These are phyloP conservation scores for Trebouxia sp. DNA, from an alignment of 139 green algal genomes.

Conservation along the genomic window DNA sequence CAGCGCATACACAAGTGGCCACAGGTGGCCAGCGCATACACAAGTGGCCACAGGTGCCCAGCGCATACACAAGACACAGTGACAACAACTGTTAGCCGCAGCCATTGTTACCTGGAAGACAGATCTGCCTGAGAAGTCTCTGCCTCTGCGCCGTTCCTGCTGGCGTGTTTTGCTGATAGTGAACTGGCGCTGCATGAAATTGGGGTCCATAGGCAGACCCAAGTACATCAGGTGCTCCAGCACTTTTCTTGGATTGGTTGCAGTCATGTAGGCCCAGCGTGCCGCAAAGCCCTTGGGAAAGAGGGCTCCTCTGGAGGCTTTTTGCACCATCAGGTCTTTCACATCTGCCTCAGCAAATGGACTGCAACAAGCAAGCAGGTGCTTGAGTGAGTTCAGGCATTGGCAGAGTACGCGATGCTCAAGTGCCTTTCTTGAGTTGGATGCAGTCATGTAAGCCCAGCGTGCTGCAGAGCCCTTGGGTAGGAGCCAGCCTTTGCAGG, in stretches of 20 bases:
- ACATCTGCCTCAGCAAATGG: conserved; percentile 41
- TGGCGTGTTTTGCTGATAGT: conserved; percentile 41
- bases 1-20: too few species aligned
- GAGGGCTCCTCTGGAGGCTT: conserved; percentile 28
- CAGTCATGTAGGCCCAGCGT: conserved; percentile 54
- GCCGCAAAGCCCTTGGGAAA: conserved; percentile 61
- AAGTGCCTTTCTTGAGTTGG: conserved; percentile 53
- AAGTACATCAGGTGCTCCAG: conserved; percentile 79
- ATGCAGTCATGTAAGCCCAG: conserved; percentile 53
- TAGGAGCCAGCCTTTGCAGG: conserved; percentile 36
- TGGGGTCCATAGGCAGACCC: conserved; percentile 52
- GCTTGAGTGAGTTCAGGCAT: neutral
- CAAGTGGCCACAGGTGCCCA: too few species aligned
- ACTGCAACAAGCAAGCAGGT: conserved; percentile 15
- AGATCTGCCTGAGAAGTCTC: conserved; percentile 11
- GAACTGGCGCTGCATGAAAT: conserved; percentile 18
- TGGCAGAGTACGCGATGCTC: conserved; percentile 41
- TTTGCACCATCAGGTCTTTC: conserved; percentile 49
- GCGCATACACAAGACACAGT: too few species aligned
- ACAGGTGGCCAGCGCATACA: too few species aligned
- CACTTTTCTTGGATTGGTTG: conserved; percentile 47
- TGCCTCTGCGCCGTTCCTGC: conserved; percentile 47
- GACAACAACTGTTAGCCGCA: too few species aligned
- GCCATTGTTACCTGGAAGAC: conserved; percentile 53
- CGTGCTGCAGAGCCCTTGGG: conserved; percentile 61